phyloP scores from a whole-genome alignment of 495 filamentous ascomycete species.

The Neurospora africana region DNA sequence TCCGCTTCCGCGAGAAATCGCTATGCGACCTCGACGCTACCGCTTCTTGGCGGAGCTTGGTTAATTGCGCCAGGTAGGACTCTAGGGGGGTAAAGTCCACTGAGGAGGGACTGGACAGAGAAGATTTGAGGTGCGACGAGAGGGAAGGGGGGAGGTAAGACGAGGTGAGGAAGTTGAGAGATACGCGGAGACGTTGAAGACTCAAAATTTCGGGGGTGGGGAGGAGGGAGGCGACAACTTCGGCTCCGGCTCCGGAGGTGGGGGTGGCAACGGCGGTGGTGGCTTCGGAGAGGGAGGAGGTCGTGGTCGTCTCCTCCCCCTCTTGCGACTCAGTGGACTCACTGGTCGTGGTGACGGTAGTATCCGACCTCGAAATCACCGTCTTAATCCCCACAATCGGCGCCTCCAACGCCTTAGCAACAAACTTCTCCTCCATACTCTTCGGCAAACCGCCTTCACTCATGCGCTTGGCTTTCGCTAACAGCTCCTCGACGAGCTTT shows the following conservation, averaged over 20 bases:
- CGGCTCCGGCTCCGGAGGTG: background rate
- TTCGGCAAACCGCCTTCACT: slow-evolving; percentile 49
- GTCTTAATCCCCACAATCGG: slow-evolving; percentile 56
- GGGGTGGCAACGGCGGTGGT: slow-evolving; percentile 6
- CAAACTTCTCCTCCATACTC: slow-evolving; percentile 80
- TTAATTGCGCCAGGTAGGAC: slow-evolving; percentile 52
- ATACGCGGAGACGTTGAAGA: slow-evolving; percentile 63
- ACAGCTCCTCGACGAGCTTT: slow-evolving; percentile 57
- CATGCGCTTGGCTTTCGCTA: slow-evolving; percentile 65
- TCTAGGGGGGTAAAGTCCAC: slow-evolving; percentile 63
- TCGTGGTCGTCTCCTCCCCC: slow-evolving; percentile 9
- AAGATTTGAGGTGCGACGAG: slow-evolving; percentile 33
- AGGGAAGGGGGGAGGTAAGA: slow-evolving; percentile 55
- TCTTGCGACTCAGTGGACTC: background rate
- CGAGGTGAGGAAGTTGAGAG: slow-evolving; percentile 64
- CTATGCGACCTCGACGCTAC: slow-evolving; percentile 47
- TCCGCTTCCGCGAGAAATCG: slow-evolving; percentile 68
- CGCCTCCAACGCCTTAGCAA: slow-evolving; percentile 61
- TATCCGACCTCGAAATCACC: background rate
- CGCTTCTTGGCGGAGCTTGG: slow-evolving; percentile 56
- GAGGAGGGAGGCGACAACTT: slow-evolving; percentile 33
- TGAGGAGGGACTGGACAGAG: slow-evolving; percentile 23
- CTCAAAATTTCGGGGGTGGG: slow-evolving; percentile 41
- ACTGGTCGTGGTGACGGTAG: background rate
- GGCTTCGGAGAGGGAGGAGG: slow-evolving; percentile 28